Evolutionary conservation across 1,284 basidiomycete genomes (phyloP), one percentile per base, ranked within the genome.

Genomic region (Austropuccinia psidii): DNA sequence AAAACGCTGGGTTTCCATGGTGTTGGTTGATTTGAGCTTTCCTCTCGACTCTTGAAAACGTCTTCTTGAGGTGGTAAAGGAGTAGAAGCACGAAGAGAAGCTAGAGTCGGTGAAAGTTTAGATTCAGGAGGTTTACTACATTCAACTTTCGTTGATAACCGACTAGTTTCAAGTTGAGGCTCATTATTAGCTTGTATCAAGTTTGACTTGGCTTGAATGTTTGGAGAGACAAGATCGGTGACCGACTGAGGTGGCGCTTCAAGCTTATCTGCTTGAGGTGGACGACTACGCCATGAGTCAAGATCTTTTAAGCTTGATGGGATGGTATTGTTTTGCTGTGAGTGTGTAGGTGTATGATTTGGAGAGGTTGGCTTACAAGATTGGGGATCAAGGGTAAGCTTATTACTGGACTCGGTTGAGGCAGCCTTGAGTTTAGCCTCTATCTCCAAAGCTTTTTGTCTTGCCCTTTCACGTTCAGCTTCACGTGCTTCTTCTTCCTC

Each of bases 401-500:
- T 52, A 35, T 45, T 39, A 7, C 19, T 66, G 33, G 62, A 31
- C n/a, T 66, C 31, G 27, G 47, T 47, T 19, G 58, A 47, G 31
- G 78, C 80, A 43, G 82, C 81, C 75, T 86, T 87, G 77, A 91
- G 86, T 80, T 84, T 86, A 76, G 86, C 89, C 80, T 93, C 93
- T 39, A 96, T 79, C 80, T 93, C 91, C 54, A 85, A 86, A 15
- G 93, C 93, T 81, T 96, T 96, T 81, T 84, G 85, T 75, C 87
- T 85, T 2, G 93, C 93, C 27, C 93, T 84, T 78, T 94, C 92
- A 75, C 87, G 87, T 76, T 90, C 89, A 45, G 87, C 88, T 78
- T 90, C 88, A 15, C 93, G 84, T 77, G 92, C 90, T 75, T 87
- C 87, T 79, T 97, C 93, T 78, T 95, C 93, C 58, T 89, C 86